phyloP scores from a whole-genome alignment of 352 stramenopile species.

The Phytophthora melonis region DNA sequence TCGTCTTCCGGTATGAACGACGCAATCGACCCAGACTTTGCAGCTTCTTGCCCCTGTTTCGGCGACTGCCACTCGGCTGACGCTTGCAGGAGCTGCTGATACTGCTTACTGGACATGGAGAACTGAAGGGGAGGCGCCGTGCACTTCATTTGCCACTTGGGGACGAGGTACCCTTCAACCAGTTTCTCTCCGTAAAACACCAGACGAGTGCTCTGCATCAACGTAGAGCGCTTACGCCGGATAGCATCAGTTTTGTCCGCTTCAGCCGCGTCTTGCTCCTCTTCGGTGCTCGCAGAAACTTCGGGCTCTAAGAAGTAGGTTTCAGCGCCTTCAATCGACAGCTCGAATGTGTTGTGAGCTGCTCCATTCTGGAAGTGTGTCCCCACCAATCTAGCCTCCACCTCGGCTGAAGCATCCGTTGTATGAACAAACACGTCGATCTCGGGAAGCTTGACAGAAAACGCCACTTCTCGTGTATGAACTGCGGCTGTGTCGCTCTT shows the following conservation, averaged over 20 bases:
- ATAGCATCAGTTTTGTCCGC: neutral
- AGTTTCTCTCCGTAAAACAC: slow-evolving; percentile 74
- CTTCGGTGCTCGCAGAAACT: neutral
- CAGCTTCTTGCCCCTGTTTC: neutral
- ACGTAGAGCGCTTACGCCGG: slow-evolving; percentile 60
- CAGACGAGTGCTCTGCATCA: slow-evolving; percentile 68
- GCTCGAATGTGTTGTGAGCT: slow-evolving; percentile 60
- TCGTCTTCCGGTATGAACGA: slow-evolving; percentile 75
- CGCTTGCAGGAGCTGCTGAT: slow-evolving; percentile 70
- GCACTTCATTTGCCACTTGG: slow-evolving; percentile 72
- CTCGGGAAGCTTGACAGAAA: slow-evolving; percentile 65
- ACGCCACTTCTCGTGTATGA: slow-evolving; percentile 46
- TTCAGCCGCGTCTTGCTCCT: neutral
- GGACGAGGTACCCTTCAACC: slow-evolving; percentile 40
- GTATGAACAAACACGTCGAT: slow-evolving; percentile 74
- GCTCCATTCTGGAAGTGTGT: slow-evolving; percentile 64
- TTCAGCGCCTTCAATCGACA: slow-evolving; percentile 65
- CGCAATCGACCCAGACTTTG: slow-evolving; percentile 12
- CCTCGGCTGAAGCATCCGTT: slow-evolving; percentile 68
- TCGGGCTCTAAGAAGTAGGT: slow-evolving; percentile 68
- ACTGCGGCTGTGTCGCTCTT: slow-evolving; percentile 18
- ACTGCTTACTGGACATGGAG: slow-evolving; percentile 71
- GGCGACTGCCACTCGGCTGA: slow-evolving; percentile 61
- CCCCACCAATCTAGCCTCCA: slow-evolving; percentile 65
- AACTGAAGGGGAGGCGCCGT: slow-evolving; percentile 80